Evolutionary conservation across 345 rosid species (phyloP).

Genomic region (Citrus mangshanensis): DNA sequence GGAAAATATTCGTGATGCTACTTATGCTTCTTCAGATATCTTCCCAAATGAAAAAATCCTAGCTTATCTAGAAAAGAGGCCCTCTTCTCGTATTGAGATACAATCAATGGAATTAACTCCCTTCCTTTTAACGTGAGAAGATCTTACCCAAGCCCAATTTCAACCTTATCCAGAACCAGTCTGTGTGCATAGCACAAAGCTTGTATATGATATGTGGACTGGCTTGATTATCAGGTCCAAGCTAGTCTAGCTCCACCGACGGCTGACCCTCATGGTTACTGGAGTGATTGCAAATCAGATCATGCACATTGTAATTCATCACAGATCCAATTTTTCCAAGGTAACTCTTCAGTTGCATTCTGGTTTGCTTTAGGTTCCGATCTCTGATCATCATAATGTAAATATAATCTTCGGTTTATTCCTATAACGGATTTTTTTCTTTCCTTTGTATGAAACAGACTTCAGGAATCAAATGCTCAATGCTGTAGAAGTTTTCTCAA

Average conservation of each 20-base stretch:
- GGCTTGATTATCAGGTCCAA: constrained; percentile 41
- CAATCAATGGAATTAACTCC: background rate
- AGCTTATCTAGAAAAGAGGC: background rate
- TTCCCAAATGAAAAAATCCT: background rate
- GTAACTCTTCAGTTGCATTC: constrained; percentile 21
- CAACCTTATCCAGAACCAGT: background rate
- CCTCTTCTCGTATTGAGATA: background rate
- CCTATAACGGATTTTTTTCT: constrained; percentile 10
- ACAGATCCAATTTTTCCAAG: constrained; percentile 71
- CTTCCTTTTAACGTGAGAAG: background rate
- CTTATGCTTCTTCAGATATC: background rate
- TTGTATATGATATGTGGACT: background rate
- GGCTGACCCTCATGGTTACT: constrained; percentile 71
- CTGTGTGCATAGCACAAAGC: background rate
- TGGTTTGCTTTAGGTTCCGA: constrained; percentile 1
- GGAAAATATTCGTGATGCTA: constrained; percentile 8
- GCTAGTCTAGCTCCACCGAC: constrained; percentile 67
- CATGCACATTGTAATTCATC: constrained; percentile 56
- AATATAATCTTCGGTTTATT: background rate
- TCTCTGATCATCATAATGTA: background rate
- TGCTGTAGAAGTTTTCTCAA: constrained; percentile 43
- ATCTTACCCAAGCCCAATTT: background rate
- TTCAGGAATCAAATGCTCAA: constrained; percentile 75
- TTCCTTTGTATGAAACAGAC: constrained; percentile 37
- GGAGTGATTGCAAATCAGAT: constrained; percentile 63